phyloP scores from a whole-genome alignment of 2,329 filamentous ascomycete genomes.

The Zasmidium citrigriseum region DNA sequence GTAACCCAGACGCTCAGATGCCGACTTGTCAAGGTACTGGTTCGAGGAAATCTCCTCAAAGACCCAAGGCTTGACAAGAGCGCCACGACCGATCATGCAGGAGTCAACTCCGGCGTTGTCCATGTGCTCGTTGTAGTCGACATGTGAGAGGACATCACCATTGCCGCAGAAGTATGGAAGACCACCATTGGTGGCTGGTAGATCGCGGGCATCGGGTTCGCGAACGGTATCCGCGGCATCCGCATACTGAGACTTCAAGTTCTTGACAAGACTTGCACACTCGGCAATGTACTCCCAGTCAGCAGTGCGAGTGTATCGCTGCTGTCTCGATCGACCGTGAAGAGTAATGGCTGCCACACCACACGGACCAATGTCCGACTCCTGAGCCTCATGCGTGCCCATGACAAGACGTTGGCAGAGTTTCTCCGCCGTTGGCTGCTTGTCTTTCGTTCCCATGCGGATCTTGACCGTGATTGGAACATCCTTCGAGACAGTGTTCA shows the following conservation, averaged over 20 bases:
- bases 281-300: constrained; percentile 95
- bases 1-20: constrained; percentile 79
- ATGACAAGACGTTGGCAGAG: constrained; percentile 81
- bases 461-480: constrained; percentile 95
- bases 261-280: constrained; percentile 80
- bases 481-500: constrained; percentile 90
- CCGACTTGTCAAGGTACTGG: constrained; percentile 94
- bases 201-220: constrained; percentile 74
- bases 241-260: constrained; percentile 70
- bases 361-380: constrained; percentile 67
- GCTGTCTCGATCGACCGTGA: constrained; percentile 89
- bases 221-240: constrained; percentile 71
- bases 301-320: constrained; percentile 88
- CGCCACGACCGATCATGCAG: constrained; percentile 97
- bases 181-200: constrained; percentile 60
- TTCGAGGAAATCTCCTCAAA: constrained; percentile 93
- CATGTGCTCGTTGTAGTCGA: constrained; percentile 80
- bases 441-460: constrained; percentile 83
- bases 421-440: constrained; percentile 75
- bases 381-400: constrained; percentile 71
- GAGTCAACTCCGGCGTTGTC: constrained; percentile 78
- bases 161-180: constrained; percentile 83
- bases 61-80: constrained; percentile 96
- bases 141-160: constrained; percentile 91
- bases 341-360: constrained; percentile 95